phyloP scores from a whole-genome alignment of 352 stramenopile species.

The Phytophthora sojae region DNA sequence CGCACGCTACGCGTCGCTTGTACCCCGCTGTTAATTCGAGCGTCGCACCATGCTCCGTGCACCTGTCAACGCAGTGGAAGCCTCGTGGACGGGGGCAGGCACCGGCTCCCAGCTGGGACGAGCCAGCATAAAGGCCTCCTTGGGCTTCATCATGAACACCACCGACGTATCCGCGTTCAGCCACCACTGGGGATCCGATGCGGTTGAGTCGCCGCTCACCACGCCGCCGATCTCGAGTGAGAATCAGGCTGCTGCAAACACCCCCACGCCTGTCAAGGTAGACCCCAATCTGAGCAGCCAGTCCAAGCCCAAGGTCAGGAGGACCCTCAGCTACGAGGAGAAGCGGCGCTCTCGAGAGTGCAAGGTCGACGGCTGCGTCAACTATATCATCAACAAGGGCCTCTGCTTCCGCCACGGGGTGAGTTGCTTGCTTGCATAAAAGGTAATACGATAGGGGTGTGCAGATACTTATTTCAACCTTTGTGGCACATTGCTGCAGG shows the following conservation, averaged over 20 bases:
- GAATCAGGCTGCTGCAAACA: background rate
- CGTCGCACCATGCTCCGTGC: slow-evolving; percentile 2
- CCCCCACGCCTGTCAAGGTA: background rate
- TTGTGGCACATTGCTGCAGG: slow-evolving; percentile 15
- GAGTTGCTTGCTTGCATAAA: slow-evolving; percentile 5
- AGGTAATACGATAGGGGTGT: background rate
- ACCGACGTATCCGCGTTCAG: slow-evolving; percentile 3
- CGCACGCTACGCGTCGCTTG: slow-evolving; percentile 1
- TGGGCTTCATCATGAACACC: slow-evolving; percentile 28
- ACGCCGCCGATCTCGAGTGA: background rate
- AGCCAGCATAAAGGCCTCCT: slow-evolving; percentile 10
- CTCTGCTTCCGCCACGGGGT: slow-evolving; percentile 55
- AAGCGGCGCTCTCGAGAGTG: slow-evolving; percentile 43
- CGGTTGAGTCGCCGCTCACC: background rate
- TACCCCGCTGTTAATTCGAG: background rate
- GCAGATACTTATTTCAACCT: background rate
- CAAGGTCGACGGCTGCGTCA: slow-evolving; percentile 44
- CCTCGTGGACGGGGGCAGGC: background rate
- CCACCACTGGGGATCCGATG: slow-evolving; percentile 4
- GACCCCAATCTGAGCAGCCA: slow-evolving; percentile 1
- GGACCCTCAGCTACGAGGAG: slow-evolving; percentile 21
- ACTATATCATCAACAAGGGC: slow-evolving; percentile 55
- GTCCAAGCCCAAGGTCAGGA: slow-evolving; percentile 17
- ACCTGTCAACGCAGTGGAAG: slow-evolving; percentile 5
- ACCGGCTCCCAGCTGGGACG: background rate